Evolutionary conservation across 208 protist species (phyloP).

Genomic region (Acanthamoeba sp.): DNA sequence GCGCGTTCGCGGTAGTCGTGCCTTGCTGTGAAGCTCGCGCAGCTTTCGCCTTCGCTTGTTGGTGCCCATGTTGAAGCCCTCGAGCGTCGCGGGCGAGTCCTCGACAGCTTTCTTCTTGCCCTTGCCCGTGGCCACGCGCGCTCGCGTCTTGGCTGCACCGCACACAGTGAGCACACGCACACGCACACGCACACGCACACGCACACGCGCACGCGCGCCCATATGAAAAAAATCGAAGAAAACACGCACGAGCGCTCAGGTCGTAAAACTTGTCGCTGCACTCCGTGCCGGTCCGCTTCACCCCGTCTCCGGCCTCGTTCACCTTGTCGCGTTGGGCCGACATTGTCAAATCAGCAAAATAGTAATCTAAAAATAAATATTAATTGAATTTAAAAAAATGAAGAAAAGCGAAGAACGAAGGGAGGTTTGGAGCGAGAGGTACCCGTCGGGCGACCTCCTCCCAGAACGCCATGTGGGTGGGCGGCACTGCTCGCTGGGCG

Average conservation of each 20-base stretch:
- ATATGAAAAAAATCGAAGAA: background rate
- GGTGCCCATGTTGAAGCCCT: conserved; percentile 44
- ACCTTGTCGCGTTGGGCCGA: background rate
- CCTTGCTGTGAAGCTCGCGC: background rate
- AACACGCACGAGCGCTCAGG: background rate
- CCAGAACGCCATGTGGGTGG: background rate
- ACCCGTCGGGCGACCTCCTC: conserved; percentile 14
- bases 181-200: background rate
- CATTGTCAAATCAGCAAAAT: too few species aligned
- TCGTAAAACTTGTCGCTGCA: background rate
- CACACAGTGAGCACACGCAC: background rate
- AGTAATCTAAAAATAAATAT: too few species aligned
- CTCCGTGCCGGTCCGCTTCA: background rate
- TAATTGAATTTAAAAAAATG: too few species aligned
- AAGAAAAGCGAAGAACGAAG: too few species aligned
- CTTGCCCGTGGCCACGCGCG: background rate
- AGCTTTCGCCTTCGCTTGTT: background rate
- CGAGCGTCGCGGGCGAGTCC: background rate
- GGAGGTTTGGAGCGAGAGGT: background rate
- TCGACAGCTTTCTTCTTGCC: background rate
- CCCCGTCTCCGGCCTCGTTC: background rate
- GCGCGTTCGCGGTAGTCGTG: background rate
- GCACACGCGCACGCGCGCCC: background rate
- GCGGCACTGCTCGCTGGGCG: conserved; percentile 7
- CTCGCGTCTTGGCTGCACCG: background rate